phyloP scores from a whole-genome alignment of 495 filamentous ascomycete genomes.

The Aspergillus diversus region DNA sequence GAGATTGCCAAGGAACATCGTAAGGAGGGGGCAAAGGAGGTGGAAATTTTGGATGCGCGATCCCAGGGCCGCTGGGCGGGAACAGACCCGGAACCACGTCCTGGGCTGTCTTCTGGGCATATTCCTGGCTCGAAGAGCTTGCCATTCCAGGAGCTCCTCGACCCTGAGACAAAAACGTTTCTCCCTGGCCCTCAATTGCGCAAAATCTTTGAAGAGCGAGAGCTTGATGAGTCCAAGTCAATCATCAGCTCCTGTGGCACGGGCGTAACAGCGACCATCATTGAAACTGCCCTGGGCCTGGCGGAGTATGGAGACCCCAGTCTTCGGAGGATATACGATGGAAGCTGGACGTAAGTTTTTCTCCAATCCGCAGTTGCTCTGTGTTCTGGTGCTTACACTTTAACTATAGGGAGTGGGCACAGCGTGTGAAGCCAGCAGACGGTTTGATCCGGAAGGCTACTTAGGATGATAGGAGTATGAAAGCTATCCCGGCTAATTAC shows the following conservation, averaged over 20 bases:
- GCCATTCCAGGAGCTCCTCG: conserved; percentile 77
- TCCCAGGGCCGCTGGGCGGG: conserved; percentile 79
- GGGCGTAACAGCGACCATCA: conserved; percentile 89
- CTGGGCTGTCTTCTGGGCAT: conserved; percentile 87
- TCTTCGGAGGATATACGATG: conserved; percentile 84
- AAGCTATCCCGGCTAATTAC: not conserved
- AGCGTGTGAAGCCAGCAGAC: conserved; percentile 63
- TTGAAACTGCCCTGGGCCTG: conserved; percentile 83
- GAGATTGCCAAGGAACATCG: conserved; percentile 72
- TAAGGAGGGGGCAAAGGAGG: conserved; percentile 76
- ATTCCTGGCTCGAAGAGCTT: conserved; percentile 86
- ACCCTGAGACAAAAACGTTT: conserved; percentile 79
- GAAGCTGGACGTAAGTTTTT: conserved; percentile 91
- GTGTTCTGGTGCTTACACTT: conserved; percentile 24
- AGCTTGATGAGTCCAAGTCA: conserved; percentile 78
- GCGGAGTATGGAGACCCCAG: conserved; percentile 72
- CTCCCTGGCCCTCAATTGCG: conserved; percentile 71
- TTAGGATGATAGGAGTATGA: conserved; percentile 17
- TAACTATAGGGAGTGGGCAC: conserved; percentile 70
- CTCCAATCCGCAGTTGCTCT: not conserved
- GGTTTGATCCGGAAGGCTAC: conserved; percentile 61
- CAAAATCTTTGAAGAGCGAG: conserved; percentile 74
- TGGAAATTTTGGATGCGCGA: conserved; percentile 91
- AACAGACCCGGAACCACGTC: conserved; percentile 81
- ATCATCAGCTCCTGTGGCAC: conserved; percentile 92